These are phyloP conservation scores for Pinus albicaulis DNA, from an alignment of 75 land plant species.

Conservation along the genomic window DNA sequence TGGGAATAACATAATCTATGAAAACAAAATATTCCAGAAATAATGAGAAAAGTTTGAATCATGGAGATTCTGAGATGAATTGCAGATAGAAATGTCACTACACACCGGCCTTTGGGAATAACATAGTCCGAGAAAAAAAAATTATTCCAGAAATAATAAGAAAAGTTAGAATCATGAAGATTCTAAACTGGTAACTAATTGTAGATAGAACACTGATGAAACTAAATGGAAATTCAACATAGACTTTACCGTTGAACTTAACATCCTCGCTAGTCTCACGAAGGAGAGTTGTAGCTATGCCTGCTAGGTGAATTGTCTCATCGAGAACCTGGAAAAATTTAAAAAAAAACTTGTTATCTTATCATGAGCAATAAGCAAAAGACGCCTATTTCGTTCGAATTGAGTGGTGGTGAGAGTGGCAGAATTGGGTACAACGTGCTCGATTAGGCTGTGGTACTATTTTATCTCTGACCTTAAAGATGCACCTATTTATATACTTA, in stretches of 20 bases:
- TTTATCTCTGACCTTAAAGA: no score
- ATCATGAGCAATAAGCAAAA: no score
- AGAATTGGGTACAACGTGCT: no score
- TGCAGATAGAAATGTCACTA: no score
- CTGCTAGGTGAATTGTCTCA: conserved; percentile 60
- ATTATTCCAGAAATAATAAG: neutral
- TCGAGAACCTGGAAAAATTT: conserved; percentile 44
- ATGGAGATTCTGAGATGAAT: neutral
- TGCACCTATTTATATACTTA: no score
- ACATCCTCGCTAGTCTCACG: conserved; percentile 53
- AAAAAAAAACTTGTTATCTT: no score
- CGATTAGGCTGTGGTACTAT: no score
- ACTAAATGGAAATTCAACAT: neutral
- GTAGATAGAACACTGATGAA: neutral
- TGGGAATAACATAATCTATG: conserved; percentile 55
- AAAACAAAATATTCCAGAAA: neutral
- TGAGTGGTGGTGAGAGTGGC: no score
- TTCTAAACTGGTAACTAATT: neutral
- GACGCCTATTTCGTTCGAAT: no score
- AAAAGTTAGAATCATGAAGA: neutral
- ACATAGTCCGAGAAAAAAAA: conserved; percentile 27
- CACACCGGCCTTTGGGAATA: no score
- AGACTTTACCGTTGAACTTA: conserved; percentile 37
- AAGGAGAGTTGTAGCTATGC: conserved; percentile 56
- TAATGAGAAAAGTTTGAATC: neutral